Evolutionary conservation across 805 yeast species (phyloP).

Genomic region (Cyberlindnera bimundalis): DNA sequence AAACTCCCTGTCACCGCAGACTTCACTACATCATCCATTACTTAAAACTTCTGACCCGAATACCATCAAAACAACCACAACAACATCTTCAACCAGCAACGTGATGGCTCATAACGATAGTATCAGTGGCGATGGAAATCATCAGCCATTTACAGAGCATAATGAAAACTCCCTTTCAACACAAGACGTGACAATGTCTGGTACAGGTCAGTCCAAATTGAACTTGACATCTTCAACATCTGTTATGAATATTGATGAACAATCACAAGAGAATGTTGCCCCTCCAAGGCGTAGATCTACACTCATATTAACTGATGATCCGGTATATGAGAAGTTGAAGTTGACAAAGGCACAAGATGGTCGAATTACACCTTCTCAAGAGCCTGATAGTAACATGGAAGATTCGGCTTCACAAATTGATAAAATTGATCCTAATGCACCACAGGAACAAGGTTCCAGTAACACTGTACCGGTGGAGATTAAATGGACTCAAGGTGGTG

Average conservation of each 20-base stretch:
- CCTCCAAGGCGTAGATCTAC: constrained; percentile 62
- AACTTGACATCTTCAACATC: constrained; percentile 24
- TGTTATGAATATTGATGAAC: constrained; percentile 25
- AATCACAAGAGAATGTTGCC: constrained; percentile 9
- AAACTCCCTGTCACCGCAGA: constrained; percentile 9
- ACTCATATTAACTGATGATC: constrained; percentile 65
- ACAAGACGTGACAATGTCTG: constrained; percentile 28
- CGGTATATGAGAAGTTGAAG: constrained; percentile 50
- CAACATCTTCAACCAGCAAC: constrained; percentile 18
- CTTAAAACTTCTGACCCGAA: constrained; percentile 15
- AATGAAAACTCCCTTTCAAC: constrained; percentile 16
- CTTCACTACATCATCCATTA: constrained; percentile 20
- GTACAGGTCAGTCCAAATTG: constrained; percentile 24
- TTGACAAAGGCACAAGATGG: constrained; percentile 32
- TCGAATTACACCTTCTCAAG: constrained; percentile 17
- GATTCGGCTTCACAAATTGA: constrained; percentile 13
- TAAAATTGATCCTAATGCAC: constrained; percentile 7
- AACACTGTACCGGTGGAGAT: constrained; percentile 53
- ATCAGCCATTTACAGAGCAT: constrained; percentile 6
- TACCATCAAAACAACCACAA: constrained; percentile 13
- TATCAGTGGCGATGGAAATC: constrained; percentile 1
- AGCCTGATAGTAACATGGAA: constrained; percentile 8
- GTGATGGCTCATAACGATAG: constrained; percentile 21
- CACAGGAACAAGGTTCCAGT: constrained; percentile 4
- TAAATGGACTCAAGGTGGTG: constrained; percentile 96